Percentiles rank a stretch among this genome's conserved stretches.
Conservation (phyloP, 2,329 filamentous ascomycete species). For the Cordyceps javanica region DNA sequence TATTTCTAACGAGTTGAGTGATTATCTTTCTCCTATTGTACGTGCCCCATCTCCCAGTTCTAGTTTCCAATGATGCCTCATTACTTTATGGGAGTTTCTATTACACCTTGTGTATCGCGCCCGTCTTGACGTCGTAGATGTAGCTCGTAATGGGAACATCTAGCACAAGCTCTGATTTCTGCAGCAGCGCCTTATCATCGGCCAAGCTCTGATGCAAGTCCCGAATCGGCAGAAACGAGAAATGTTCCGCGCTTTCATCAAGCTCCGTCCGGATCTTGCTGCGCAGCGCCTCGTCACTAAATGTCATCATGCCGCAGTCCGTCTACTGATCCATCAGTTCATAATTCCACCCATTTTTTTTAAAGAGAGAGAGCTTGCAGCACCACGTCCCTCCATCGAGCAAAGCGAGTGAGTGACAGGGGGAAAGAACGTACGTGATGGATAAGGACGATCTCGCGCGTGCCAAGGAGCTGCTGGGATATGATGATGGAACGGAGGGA, state of each 20-base stretch:
- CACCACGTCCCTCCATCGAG: no score
- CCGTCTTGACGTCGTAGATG: slow-evolving; percentile 72
- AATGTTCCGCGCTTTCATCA: slow-evolving; percentile 40
- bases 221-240: slow-evolving; percentile 62
- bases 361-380: no score
- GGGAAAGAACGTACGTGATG: slow-evolving; percentile 47
- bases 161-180: slow-evolving; percentile 53
- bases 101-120: slow-evolving; percentile 34
- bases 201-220: slow-evolving; percentile 58
- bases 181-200: slow-evolving; percentile 60
- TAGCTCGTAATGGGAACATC: slow-evolving; percentile 63
- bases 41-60: no score
- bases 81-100: neutral
- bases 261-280: slow-evolving; percentile 54
- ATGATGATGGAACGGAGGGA: slow-evolving; percentile 70
- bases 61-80: no score
- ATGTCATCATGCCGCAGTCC: slow-evolving; percentile 56
- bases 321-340: slow-evolving; percentile 20
- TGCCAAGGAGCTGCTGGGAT: slow-evolving; percentile 72
- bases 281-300: slow-evolving; percentile 52
- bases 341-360: no score
- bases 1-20: no score
- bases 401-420: neutral
- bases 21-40: no score
- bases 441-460: slow-evolving; percentile 67